Evolutionary conservation across 148 eudicot genomes (phyloP), one percentile per base, ranked within the genome.

Genomic region (Rhododendron molle): DNA sequence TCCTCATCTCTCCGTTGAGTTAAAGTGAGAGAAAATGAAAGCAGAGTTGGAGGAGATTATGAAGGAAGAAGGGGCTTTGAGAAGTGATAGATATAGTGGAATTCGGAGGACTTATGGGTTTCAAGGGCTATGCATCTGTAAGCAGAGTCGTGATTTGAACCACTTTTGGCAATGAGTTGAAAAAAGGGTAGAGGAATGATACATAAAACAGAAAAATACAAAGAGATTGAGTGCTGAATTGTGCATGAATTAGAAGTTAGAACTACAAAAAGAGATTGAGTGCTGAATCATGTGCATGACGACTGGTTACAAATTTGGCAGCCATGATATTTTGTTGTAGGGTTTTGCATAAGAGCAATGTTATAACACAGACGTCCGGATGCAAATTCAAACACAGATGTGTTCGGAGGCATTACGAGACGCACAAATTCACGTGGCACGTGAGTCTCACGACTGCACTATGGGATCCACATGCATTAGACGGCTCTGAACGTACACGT

Each of bases 21-120:
- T 67, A 90, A 94, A 56, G 49, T 46, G 15, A 50, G 14, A 3
- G 0, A 15, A 50, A 60, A 21, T 58, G 23, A 23, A 23, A 8
- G 28, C 4, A 60, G 26, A 21, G 10, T 7, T 46, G 69, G 28
- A 0, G 69, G 0, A 60, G 7, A 60, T 60, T 2, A 21, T 60
- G 69, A 60, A 28, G 69, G 69, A 15, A 60, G 26, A 21, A 23
- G 69, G 12, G 69, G 28, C 3, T 23, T 23, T 23, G 69, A 60
- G 26, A 60, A 21, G 67, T 60, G 69, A 60, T 60, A 7, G 69
- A 60, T 60, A 60, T 60, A 60, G 69, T 7, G 26, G 11, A 60
- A 60, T 60, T 21, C 4, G 69, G 69, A 6, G 28, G 69, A 60
- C 69, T 60, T 60, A 7, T 60, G 69, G 26, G 69, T 60, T 60